phyloP scores from a whole-genome alignment of 1,284 basidiomycete genomes.

The Ganoderma meredithae region DNA sequence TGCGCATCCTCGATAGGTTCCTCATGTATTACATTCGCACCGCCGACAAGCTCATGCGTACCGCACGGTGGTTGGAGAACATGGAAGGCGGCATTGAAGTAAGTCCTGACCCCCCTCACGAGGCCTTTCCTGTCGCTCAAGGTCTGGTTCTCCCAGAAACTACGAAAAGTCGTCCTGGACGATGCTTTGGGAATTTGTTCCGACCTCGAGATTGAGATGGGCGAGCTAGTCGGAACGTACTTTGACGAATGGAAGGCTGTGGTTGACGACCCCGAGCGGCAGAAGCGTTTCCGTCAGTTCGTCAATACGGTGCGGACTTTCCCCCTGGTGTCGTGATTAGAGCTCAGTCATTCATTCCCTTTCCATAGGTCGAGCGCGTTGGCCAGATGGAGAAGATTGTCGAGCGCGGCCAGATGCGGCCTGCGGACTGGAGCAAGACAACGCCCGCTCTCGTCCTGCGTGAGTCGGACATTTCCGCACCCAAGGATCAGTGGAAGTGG shows the following conservation, averaged over 20 bases:
- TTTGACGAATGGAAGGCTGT: conserved; percentile 78
- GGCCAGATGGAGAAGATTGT: conserved; percentile 61
- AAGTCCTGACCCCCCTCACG: conserved; percentile 2
- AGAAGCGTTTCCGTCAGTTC: conserved; percentile 72
- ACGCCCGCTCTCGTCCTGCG: conserved; percentile 57
- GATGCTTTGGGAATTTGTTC: conserved; percentile 80
- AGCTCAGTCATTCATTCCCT: background rate
- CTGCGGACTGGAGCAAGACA: conserved; percentile 75
- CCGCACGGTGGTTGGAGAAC: conserved; percentile 79
- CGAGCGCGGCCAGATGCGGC: conserved; percentile 72
- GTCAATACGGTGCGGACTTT: conserved; percentile 60
- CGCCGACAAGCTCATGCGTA: conserved; percentile 73
- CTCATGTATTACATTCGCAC: conserved; percentile 79
- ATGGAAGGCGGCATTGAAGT: conserved; percentile 77
- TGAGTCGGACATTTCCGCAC: conserved; percentile 47
- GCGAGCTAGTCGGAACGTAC: conserved; percentile 70
- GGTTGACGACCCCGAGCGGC: conserved; percentile 60
- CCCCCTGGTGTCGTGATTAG: background rate
- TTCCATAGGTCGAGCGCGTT: conserved; percentile 52
- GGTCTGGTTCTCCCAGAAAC: conserved; percentile 46
- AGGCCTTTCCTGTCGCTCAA: background rate
- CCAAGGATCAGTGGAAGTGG: conserved; percentile 69
- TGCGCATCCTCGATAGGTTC: conserved; percentile 75
- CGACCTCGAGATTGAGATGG: conserved; percentile 78
- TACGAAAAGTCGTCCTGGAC: conserved; percentile 73